phyloP scores from a whole-genome alignment of 768 basidiomycete genomes.

The Rhodotorula diobovata region DNA sequence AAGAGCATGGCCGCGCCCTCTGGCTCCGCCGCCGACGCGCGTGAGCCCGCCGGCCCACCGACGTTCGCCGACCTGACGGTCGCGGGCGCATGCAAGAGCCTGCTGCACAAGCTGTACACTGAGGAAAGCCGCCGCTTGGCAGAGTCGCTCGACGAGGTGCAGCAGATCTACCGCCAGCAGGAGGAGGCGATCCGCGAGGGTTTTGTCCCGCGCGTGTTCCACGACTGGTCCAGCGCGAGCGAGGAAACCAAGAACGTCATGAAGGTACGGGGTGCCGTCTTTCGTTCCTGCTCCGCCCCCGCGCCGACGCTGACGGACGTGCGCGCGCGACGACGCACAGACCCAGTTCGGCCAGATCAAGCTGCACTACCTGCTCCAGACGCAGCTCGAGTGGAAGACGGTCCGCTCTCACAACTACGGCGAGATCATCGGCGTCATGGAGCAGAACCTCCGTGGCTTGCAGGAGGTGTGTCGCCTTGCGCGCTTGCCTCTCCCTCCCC shows the following conservation, averaged over 20 bases:
- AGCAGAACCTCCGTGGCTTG: constrained; percentile 32
- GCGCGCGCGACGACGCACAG: constrained; percentile 8
- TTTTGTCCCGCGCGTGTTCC: constrained; percentile 36
- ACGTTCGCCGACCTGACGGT: constrained; percentile 32
- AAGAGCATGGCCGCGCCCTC: constrained; percentile 29
- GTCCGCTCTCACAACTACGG: constrained; percentile 27
- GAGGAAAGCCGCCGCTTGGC: not conserved
- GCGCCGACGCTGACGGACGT: not conserved
- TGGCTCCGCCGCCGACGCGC: not conserved
- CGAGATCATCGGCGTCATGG: constrained; percentile 32
- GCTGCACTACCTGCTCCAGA: constrained; percentile 30
- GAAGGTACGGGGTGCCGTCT: constrained; percentile 20
- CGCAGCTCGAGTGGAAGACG: constrained; percentile 40
- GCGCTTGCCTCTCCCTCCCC: no score
- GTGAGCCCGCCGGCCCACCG: constrained; percentile 10
- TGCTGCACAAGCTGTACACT: constrained; percentile 35
- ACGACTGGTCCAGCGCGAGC: constrained; percentile 28
- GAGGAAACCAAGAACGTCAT: constrained; percentile 39
- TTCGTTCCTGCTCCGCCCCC: no score
- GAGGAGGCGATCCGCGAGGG: constrained; percentile 12
- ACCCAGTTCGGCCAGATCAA: constrained; percentile 41
- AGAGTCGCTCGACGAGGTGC: constrained; percentile 17
- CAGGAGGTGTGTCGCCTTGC: constrained; percentile 7
- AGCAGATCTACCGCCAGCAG: constrained; percentile 2
- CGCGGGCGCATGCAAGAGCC: constrained; percentile 24